Evolutionary conservation across 306 rosid species (phyloP).

Genomic region (Erythrophleum fordii): DNA sequence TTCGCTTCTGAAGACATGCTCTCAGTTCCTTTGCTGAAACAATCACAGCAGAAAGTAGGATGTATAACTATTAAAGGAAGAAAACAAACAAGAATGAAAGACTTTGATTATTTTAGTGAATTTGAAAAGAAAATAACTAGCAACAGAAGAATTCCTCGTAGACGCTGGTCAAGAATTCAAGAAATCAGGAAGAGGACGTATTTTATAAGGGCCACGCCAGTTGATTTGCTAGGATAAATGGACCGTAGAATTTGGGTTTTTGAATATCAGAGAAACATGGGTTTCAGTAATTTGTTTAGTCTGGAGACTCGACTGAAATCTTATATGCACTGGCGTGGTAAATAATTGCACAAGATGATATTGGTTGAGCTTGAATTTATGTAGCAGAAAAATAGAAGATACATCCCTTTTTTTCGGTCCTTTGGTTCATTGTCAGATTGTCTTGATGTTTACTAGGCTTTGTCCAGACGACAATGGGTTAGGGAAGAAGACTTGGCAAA

Average conservation of each 20-base stretch:
- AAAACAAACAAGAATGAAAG: not conserved
- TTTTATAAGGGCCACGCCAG: not conserved
- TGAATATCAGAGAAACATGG: not conserved
- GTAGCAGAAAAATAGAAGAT: not conserved
- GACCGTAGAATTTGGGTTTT: not conserved
- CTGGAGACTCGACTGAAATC: too few species aligned
- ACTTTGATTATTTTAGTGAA: slow-evolving; percentile 9
- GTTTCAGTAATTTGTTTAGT: too few species aligned
- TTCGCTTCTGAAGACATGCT: not conserved
- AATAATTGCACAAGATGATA: not conserved
- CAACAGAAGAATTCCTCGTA: too few species aligned
- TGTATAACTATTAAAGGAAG: not conserved
- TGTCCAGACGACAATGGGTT: slow-evolving; percentile 84
- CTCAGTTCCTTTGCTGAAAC: slow-evolving; percentile 1
- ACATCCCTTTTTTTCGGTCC: slow-evolving; percentile 6
- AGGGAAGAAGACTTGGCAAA: slow-evolving; percentile 93
- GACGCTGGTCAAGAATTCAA: not conserved
- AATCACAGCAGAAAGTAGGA: not conserved
- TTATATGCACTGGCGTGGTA: not conserved
- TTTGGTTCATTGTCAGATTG: not conserved
- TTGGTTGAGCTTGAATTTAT: not conserved
- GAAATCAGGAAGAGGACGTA: not conserved
- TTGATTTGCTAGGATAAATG: not conserved
- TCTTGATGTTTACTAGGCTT: not conserved
- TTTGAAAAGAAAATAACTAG: not conserved